Percentiles rank a stretch among this genome's conserved stretches.
Conservation (phyloP, 1,139 yeast genomes). For the Suhomyces anneliseae region DNA sequence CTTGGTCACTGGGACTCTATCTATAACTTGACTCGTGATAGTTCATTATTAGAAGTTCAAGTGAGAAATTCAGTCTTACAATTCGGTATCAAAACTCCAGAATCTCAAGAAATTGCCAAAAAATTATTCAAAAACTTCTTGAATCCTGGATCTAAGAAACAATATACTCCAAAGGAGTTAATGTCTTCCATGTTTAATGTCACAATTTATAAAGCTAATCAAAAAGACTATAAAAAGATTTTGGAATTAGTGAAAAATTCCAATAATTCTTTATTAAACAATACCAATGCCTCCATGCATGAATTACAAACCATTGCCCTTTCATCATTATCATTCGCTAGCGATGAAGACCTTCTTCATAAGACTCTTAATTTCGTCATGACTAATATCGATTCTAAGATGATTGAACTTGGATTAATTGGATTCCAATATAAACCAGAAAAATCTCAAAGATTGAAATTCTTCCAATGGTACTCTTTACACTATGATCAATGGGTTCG, state of each 20-base stretch:
- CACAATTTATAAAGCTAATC: slow-evolving; percentile 34
- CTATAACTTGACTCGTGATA: slow-evolving; percentile 9
- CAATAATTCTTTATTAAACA: slow-evolving; percentile 33
- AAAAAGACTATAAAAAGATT: slow-evolving; percentile 58
- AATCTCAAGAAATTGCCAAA: slow-evolving; percentile 33
- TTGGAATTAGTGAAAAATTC: slow-evolving; percentile 53
- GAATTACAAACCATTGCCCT: slow-evolving; percentile 56
- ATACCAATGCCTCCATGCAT: slow-evolving; percentile 30
- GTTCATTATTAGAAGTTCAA: slow-evolving; percentile 33
- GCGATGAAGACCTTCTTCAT: slow-evolving; percentile 43
- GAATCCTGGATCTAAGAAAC: slow-evolving; percentile 48
- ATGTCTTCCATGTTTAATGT: slow-evolving; percentile 33
- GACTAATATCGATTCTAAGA: slow-evolving; percentile 53
- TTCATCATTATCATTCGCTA: slow-evolving; percentile 51
- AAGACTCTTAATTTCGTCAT: slow-evolving; percentile 56
- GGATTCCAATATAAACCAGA: slow-evolving; percentile 42
- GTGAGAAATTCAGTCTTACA: slow-evolving; percentile 43
- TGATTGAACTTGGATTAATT: slow-evolving; percentile 54
- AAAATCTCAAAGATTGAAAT: slow-evolving; percentile 17
- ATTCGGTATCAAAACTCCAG: slow-evolving; percentile 30
- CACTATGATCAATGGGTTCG: slow-evolving; percentile 53
- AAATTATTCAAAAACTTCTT: slow-evolving; percentile 44
- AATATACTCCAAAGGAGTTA: slow-evolving; percentile 50
- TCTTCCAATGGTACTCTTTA: slow-evolving; percentile 58
- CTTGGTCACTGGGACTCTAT: slow-evolving; percentile 27